Evolutionary conservation across 1,139 yeast genomes (phyloP).

Genomic region (Diutina siamensis): DNA sequence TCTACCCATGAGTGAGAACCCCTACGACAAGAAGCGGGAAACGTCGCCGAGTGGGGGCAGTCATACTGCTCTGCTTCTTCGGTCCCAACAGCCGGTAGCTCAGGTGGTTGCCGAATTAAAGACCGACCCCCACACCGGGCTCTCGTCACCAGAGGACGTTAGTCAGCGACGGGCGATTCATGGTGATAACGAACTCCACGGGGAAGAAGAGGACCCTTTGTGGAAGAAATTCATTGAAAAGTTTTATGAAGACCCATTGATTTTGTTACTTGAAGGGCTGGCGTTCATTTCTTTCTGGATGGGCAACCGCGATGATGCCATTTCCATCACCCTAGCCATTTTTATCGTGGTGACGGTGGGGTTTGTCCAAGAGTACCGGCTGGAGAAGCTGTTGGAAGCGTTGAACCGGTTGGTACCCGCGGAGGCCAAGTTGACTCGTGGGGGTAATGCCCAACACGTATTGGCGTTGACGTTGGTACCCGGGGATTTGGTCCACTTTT

Average conservation of each 20-base stretch:
- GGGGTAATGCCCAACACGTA: constrained; percentile 62
- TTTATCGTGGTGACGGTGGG: constrained; percentile 90
- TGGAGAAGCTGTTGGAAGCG: constrained; percentile 88
- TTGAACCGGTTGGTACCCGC: constrained; percentile 88
- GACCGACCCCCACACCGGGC: constrained; percentile 50
- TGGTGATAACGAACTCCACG: constrained; percentile 64
- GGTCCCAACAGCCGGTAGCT: constrained; percentile 44
- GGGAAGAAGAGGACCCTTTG: constrained; percentile 69
- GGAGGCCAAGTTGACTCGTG: constrained; percentile 79
- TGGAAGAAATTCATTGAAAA: constrained; percentile 59
- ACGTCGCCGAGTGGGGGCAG: neutral
- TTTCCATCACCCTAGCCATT: constrained; percentile 80
- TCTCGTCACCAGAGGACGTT: constrained; percentile 58
- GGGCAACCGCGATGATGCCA: constrained; percentile 91
- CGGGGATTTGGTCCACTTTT: constrained; percentile 81
- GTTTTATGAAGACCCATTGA: constrained; percentile 83
- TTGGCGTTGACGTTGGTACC: constrained; percentile 84
- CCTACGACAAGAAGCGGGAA: neutral
- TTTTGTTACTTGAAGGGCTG: constrained; percentile 75
- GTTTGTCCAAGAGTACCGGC: constrained; percentile 89
- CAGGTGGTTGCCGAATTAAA: constrained; percentile 51
- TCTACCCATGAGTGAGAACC: constrained; percentile 4
- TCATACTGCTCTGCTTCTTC: constrained; percentile 37
- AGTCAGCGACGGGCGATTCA: constrained; percentile 57
- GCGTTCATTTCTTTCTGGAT: constrained; percentile 75